Evolutionary conservation across 352 stramenopile species (phyloP).

Genomic region (Pythium diclinum): DNA sequence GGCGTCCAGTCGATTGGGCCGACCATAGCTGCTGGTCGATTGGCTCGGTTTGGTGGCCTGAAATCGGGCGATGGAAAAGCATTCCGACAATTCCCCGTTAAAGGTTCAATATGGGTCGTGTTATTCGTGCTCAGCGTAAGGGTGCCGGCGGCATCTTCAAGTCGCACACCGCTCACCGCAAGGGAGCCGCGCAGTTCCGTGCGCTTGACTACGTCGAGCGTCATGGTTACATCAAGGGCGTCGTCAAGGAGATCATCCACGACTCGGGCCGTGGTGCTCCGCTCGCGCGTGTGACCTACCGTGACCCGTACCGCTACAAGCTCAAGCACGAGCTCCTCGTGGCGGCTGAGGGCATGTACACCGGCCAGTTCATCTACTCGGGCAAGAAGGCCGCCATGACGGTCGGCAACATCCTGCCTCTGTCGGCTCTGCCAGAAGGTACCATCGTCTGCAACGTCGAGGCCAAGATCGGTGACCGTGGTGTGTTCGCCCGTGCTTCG

Average conservation of each 20-base stretch:
- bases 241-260: constrained; percentile 99
- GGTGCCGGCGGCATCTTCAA: constrained; percentile 82
- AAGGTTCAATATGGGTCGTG: constrained; percentile 74
- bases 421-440: constrained; percentile 95
- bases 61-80: constrained; percentile 7
- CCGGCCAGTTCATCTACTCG: constrained; percentile 97
- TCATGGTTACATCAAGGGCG: constrained; percentile 98
- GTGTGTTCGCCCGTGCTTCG: constrained; percentile 94
- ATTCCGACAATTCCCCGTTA: constrained; percentile 82
- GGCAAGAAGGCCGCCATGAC: constrained; percentile 95
- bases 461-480: constrained; percentile 93
- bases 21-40: not conserved
- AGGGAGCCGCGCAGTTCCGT: constrained; percentile 72
- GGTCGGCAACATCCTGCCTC: constrained; percentile 97
- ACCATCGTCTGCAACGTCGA: constrained; percentile 99
- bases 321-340: constrained; percentile 96
- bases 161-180: constrained; percentile 80
- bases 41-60: not conserved
- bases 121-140: constrained; percentile 89
- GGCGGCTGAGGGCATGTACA: constrained; percentile 98
- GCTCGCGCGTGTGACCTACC: constrained; percentile 93
- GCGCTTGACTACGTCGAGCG: constrained; percentile 91
- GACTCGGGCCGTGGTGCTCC: constrained; percentile 97
- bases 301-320: constrained; percentile 89
- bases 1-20: constrained; percentile 22